A percentile compares a stretch with the other conserved stretches of the same genome.
Conservation (phyloP, 2,329 filamentous ascomycete species). For the Claviceps lovelessii region DNA sequence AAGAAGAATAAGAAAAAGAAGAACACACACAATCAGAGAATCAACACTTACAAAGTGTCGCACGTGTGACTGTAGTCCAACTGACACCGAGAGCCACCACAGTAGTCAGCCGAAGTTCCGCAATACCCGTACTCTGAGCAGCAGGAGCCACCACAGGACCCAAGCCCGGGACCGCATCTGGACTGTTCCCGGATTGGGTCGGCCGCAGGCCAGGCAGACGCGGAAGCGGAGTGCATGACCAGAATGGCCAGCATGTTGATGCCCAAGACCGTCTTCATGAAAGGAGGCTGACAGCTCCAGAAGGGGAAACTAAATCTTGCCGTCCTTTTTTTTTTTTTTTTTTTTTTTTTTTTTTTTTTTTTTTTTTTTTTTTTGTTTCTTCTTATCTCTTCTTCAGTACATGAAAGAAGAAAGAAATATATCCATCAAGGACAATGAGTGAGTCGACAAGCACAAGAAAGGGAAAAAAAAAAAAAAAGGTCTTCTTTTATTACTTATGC, state of each 20-base stretch:
- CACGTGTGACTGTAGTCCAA: conserved; percentile 25
- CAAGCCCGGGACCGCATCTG: conserved; percentile 21
- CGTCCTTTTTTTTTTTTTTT: neutral
- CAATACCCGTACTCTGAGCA: conserved; percentile 25
- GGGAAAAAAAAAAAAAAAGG: too few relatives aligned
- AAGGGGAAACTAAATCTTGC: too few relatives aligned
- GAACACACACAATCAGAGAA: too few relatives aligned
- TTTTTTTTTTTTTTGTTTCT: too few relatives aligned
- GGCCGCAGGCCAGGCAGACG: neutral
- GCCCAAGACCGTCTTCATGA: neutral
- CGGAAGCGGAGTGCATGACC: neutral
- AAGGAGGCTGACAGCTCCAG: neutral
- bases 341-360: too few relatives aligned
- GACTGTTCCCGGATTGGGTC: neutral
- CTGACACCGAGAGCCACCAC: conserved; percentile 24
- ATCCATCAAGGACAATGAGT: neutral
- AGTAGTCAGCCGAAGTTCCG: conserved; percentile 21
- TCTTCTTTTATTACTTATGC: neutral
- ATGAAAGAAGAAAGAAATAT: neutral
- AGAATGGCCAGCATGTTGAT: neutral
- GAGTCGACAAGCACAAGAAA: neutral
- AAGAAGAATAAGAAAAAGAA: neutral
- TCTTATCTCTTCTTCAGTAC: neutral
- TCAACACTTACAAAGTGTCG: conserved; percentile 24
- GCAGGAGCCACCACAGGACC: conserved; percentile 20